A percentile compares a stretch with the other conserved stretches of the same genome.
phyloP scores from a whole-genome alignment of 208 protist species.

The Leishmania mexicana region DNA sequence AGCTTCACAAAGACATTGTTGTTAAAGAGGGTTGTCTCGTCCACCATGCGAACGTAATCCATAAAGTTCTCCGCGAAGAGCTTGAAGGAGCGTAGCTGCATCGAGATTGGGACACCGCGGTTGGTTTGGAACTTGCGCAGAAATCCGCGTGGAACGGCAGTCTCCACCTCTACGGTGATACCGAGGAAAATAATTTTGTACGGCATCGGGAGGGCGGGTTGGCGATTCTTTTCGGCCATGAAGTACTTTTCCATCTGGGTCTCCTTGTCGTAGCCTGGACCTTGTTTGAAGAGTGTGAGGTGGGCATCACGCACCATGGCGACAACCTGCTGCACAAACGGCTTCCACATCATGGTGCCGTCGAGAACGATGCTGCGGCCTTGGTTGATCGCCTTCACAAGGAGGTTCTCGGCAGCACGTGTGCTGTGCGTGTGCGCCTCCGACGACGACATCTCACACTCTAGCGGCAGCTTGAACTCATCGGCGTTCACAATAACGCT shows the following conservation, averaged over 20 bases:
- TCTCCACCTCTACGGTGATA: slow-evolving; percentile 87
- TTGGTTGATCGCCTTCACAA: slow-evolving; percentile 83
- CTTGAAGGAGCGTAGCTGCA: slow-evolving; percentile 85
- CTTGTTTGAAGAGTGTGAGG: slow-evolving; percentile 61
- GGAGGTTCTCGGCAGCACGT: slow-evolving; percentile 70
- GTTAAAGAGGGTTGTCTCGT: slow-evolving; percentile 79
- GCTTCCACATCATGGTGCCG: slow-evolving; percentile 91
- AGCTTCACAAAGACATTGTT: slow-evolving; percentile 90
- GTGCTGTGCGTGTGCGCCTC: slow-evolving; percentile 73
- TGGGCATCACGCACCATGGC: slow-evolving; percentile 85
- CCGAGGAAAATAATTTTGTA: slow-evolving; percentile 82
- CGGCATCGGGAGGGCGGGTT: slow-evolving; percentile 41
- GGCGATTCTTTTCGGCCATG: slow-evolving; percentile 31
- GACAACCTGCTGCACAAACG: slow-evolving; percentile 82
- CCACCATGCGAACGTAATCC: slow-evolving; percentile 60
- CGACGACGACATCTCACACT: slow-evolving; percentile 24
- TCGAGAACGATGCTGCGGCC: slow-evolving; percentile 87
- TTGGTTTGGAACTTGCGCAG: slow-evolving; percentile 84
- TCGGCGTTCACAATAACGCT: slow-evolving; percentile 86
- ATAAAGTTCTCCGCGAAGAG: slow-evolving; percentile 87
- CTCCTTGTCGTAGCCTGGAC: slow-evolving; percentile 58
- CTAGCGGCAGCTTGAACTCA: slow-evolving; percentile 72
- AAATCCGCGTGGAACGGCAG: slow-evolving; percentile 85
- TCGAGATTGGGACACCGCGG: slow-evolving; percentile 75
- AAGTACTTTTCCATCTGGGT: slow-evolving; percentile 76